Conservation (phyloP, 768 basidiomycete genomes). For the Suillus subaureus region DNA sequence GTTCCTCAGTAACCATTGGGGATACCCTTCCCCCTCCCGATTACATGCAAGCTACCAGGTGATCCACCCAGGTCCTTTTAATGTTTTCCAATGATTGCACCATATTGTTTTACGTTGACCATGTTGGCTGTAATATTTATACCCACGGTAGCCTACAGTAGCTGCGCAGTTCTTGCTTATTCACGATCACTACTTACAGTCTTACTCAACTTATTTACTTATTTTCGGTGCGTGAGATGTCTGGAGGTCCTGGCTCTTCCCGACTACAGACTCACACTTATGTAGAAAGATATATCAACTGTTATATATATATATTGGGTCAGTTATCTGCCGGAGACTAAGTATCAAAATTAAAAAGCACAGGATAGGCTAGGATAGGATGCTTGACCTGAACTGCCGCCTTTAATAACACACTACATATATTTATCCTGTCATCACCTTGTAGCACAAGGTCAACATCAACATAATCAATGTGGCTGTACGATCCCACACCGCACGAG, state of each 20-base stretch:
- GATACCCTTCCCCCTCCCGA: slow-evolving; percentile 27
- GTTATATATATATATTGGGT: neutral
- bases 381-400: neutral
- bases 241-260: neutral
- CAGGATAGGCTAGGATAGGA: neutral
- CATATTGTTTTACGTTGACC: neutral
- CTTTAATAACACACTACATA: neutral
- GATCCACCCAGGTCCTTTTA: neutral
- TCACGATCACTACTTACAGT: neutral
- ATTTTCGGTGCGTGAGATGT: neutral
- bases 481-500: no score
- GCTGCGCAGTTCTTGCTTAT: neutral
- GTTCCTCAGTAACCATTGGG: slow-evolving; percentile 16
- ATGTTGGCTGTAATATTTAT: neutral
- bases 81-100: neutral
- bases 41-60: slow-evolving; percentile 22
- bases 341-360: neutral
- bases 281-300: neutral
- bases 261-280: neutral
- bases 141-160: neutral
- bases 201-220: neutral
- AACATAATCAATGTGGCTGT: no score
- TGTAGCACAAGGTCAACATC: no score
- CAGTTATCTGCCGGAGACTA: neutral
- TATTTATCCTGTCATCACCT: neutral